These are phyloP conservation scores for Solanum piurae DNA, from an alignment of 257 asterid genomes.

Conservation along the genomic window DNA sequence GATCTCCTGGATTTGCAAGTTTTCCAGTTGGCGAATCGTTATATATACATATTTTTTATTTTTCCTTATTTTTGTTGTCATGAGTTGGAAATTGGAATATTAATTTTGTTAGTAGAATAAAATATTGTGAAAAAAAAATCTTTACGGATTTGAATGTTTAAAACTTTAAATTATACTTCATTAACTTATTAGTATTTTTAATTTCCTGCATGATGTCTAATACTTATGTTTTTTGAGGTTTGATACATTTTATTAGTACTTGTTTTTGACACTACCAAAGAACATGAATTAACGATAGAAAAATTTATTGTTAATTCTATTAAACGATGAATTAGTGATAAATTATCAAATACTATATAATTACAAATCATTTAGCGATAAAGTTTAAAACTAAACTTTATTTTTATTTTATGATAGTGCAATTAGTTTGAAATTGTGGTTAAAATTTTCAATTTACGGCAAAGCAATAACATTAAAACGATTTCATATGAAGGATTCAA, in stretches of 20 bases:
- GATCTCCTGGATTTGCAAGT: neutral
- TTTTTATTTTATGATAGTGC: neutral
- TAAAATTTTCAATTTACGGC: fast-evolving
- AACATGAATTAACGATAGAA: neutral
- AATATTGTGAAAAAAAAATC: neutral
- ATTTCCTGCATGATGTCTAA: neutral
- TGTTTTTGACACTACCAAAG: neutral
- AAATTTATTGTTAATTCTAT: neutral
- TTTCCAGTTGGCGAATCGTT: neutral
- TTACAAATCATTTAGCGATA: neutral
- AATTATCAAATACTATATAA: neutral
- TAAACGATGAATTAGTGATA: neutral
- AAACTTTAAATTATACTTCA: neutral
- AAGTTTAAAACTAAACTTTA: neutral
- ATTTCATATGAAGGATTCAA: neutral
- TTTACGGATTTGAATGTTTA: neutral
- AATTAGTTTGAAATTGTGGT: neutral
- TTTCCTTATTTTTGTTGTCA: neutral
- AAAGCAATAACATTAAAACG: neutral
- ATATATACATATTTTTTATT: neutral
- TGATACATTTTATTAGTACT: neutral
- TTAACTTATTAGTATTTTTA: neutral
- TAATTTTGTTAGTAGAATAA: neutral
- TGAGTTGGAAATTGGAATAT: neutral
- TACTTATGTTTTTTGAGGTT: neutral